These are phyloP conservation scores for Pichia californica DNA, from an alignment of 805 yeast genomes.

Conservation along the genomic window DNA sequence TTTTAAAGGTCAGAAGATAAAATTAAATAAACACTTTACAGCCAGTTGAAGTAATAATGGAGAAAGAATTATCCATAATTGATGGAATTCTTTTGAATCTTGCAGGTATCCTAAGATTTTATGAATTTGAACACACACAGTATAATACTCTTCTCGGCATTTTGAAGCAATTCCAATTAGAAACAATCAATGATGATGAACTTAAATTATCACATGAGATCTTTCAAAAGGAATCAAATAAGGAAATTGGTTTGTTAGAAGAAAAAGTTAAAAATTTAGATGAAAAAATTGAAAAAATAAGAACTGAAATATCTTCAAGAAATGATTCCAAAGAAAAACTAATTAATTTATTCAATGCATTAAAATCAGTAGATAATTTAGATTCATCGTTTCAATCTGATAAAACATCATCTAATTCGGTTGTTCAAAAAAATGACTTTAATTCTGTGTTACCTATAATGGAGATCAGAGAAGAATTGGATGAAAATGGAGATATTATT, in stretches of 20 bases:
- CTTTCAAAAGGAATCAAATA: constrained; percentile 16
- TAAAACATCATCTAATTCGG: too few species aligned
- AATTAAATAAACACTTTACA: too few species aligned
- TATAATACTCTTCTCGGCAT: constrained; percentile 14
- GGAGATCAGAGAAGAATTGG: constrained; percentile 81
- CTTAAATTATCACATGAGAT: constrained; percentile 14
- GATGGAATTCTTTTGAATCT: constrained; percentile 24
- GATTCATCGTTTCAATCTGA: neutral
- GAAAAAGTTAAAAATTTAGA: constrained; percentile 12
- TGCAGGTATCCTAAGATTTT: constrained; percentile 21
- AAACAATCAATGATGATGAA: constrained; percentile 13
- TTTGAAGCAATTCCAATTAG: constrained; percentile 13
- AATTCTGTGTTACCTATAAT: constrained; percentile 44
- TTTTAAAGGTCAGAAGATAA: too few species aligned
- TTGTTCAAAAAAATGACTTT: too few species aligned
- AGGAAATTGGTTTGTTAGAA: constrained; percentile 16
- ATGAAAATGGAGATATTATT: constrained; percentile 73
- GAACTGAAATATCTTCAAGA: constrained; percentile 35
- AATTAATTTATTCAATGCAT: constrained; percentile 22
- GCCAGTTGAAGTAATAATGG: constrained; percentile 12
- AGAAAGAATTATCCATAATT: constrained; percentile 19
- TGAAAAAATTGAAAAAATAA: constrained; percentile 13
- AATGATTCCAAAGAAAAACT: constrained; percentile 23
- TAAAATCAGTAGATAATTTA: constrained; percentile 21
- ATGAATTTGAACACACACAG: constrained; percentile 22